Conservation (phyloP, 805 yeast species). For the Wickerhamiella siamensis region DNA sequence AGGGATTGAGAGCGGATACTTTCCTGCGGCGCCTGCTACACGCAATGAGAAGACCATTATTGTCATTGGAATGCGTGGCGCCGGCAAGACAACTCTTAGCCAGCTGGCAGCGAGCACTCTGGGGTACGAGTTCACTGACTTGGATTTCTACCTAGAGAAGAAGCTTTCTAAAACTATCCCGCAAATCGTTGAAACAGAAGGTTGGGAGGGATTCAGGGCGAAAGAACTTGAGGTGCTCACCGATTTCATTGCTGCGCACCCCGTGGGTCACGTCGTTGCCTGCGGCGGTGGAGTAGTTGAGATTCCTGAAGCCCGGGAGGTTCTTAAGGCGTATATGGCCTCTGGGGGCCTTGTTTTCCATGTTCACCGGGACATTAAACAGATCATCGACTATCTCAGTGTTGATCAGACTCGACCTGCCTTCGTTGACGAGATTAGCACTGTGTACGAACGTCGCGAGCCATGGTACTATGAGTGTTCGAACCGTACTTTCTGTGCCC, state of each 20-base stretch:
- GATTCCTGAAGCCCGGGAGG: constrained; percentile 45
- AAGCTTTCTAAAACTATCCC: constrained; percentile 28
- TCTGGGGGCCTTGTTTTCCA: constrained; percentile 75
- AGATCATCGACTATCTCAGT: constrained; percentile 60
- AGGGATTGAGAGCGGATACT: constrained; percentile 46
- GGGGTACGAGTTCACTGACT: constrained; percentile 49
- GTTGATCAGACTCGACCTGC: constrained; percentile 81
- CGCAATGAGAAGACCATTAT: constrained; percentile 43
- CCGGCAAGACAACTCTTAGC: constrained; percentile 83
- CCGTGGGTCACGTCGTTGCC: constrained; percentile 55
- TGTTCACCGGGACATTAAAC: constrained; percentile 72
- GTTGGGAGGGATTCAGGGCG: constrained; percentile 81
- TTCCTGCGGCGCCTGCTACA: constrained; percentile 6
- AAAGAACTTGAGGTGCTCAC: constrained; percentile 46
- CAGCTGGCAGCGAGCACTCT: constrained; percentile 58
- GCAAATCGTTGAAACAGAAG: constrained; percentile 41
- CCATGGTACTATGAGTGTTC: constrained; percentile 68
- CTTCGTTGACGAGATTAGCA: constrained; percentile 59
- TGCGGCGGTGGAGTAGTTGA: constrained; percentile 98
- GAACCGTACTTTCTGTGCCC: constrained; percentile 60
- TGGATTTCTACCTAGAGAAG: constrained; percentile 60
- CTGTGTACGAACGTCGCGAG: constrained; percentile 77
- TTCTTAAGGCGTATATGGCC: constrained; percentile 39
- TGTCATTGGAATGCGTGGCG: constrained; percentile 95
- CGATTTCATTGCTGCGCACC: constrained; percentile 31